phyloP scores from a whole-genome alignment of 495 filamentous ascomycete genomes.

The Paragyromitra xinjiangensis region DNA sequence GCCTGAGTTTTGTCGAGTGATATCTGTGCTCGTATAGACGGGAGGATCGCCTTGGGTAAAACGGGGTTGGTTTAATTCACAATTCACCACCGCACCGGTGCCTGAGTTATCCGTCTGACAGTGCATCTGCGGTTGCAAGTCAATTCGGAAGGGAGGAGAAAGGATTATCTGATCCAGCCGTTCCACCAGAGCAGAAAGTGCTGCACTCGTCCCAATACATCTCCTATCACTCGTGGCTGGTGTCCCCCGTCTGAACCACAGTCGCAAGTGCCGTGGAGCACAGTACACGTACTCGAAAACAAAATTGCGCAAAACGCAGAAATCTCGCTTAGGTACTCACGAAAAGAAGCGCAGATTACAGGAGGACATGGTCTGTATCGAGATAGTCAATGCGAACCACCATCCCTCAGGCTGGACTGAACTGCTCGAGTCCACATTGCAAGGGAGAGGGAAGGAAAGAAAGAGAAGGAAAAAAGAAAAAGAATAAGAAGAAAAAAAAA shows the following conservation, averaged over 20 bases:
- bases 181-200: neutral
- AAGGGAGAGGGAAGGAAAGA: slow-evolving; percentile 15
- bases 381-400: slow-evolving; percentile 34
- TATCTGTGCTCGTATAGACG: neutral
- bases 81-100: neutral
- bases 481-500: slow-evolving; percentile 15
- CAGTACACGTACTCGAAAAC: slow-evolving; percentile 27
- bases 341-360: slow-evolving; percentile 11
- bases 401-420: neutral
- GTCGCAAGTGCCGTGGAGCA: neutral
- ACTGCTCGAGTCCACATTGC: slow-evolving; percentile 34
- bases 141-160: neutral
- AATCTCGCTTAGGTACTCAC: slow-evolving; percentile 23
- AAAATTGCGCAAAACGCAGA: slow-evolving; percentile 12
- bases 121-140: neutral
- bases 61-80: neutral
- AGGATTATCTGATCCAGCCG: neutral
- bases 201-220: slow-evolving; percentile 5
- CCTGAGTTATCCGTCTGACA: neutral
- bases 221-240: slow-evolving; percentile 12
- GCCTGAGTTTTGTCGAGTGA: neutral
- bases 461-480: slow-evolving; percentile 9
- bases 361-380: slow-evolving; percentile 8
- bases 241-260: neutral
- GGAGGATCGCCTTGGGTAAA: neutral